Evolutionary conservation across 164 flowering plant species (phyloP), one percentile per base, ranked within the genome.

Genomic region (Umbellularia californica): DNA sequence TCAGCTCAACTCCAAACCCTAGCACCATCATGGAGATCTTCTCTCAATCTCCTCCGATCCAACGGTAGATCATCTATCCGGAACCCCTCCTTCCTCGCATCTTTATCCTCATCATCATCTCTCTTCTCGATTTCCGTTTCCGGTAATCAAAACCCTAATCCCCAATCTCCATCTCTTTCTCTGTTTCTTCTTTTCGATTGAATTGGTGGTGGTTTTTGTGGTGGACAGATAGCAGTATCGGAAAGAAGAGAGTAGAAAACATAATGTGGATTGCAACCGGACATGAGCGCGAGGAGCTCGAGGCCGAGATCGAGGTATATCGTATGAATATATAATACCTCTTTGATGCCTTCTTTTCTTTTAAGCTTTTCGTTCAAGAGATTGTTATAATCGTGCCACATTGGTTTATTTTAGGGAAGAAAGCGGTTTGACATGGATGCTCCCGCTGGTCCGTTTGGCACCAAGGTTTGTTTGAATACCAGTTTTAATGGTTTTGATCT

Each of bases 211-310:
- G 69, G 69, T 15, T 67, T 67, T 28, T 12, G 47, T 41, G 47
- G 11, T 19, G n/a, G 7, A 41, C 69, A 67, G 69, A 30, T 30
- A 17, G 35, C 28, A 19, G 12, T 67, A 6, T 15, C n/a, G 75
- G 71, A 73, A 86, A 84, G 83, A 88, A 88, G 88, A 87, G 72
- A 65, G 89, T 92, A 72, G 99, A 92, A 75, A 94, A 95, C 79
- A 87, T 91, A 75, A 85, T 88, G 85, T 97, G 93, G 6, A 93
- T 95, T 74, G 99, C 99, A 0, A 95, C 99, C 25, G 99, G 99
- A 20, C 96, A 88, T 63, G 97, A 93, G 86, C 88, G 94, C 1
- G 94, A 93, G 80, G 99, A 95, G 83, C 83, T 95, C 28, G 90
- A 88, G 77, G 95, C 97, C 17, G 90, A 87, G 80, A 85, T 93